Conservation (phyloP, 768 basidiomycete species). For the Pleurotus platypus region DNA sequence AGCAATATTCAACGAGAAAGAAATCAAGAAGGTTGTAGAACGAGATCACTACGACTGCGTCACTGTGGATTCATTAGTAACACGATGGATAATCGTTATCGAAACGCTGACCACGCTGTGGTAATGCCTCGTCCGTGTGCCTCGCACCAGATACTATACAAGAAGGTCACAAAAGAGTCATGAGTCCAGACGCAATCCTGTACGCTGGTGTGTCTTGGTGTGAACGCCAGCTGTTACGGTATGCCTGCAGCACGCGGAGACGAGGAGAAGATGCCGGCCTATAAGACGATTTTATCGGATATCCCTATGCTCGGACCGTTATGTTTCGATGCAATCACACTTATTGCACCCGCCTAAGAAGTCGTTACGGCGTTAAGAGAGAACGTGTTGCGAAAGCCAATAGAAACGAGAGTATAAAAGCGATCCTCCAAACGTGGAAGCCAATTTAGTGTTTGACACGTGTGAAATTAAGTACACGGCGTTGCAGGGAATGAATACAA, state of each 20-base stretch:
- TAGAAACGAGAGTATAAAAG: too few species aligned
- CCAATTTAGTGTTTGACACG: too few species aligned
- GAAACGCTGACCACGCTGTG: slow-evolving; percentile 2
- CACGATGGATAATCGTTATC: slow-evolving; percentile 12
- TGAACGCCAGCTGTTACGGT: not conserved
- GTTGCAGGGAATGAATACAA: too few species aligned
- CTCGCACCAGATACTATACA: not conserved
- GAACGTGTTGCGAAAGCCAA: too few species aligned
- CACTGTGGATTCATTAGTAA: not conserved
- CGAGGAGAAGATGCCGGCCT: not conserved
- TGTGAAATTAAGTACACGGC: too few species aligned
- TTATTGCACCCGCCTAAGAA: slow-evolving; percentile 11
- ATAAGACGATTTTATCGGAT: slow-evolving; percentile 27
- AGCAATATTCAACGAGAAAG: not conserved
- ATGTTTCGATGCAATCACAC: slow-evolving; percentile 39
- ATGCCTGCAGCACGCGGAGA: not conserved
- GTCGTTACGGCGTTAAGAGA: too few species aligned
- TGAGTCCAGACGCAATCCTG: not conserved
- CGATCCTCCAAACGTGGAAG: too few species aligned
- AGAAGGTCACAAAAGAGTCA: not conserved
- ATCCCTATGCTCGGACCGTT: slow-evolving; percentile 17
- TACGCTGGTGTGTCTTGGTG: slow-evolving; percentile 10
- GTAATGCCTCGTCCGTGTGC: not conserved
- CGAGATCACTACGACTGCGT: not conserved
- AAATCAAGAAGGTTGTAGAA: not conserved